Percentiles rank a stretch among this genome's conserved stretches.
Evolutionary conservation across 768 basidiomycete genomes (phyloP).

Genomic region (Tricholoma hemisulphureum): DNA sequence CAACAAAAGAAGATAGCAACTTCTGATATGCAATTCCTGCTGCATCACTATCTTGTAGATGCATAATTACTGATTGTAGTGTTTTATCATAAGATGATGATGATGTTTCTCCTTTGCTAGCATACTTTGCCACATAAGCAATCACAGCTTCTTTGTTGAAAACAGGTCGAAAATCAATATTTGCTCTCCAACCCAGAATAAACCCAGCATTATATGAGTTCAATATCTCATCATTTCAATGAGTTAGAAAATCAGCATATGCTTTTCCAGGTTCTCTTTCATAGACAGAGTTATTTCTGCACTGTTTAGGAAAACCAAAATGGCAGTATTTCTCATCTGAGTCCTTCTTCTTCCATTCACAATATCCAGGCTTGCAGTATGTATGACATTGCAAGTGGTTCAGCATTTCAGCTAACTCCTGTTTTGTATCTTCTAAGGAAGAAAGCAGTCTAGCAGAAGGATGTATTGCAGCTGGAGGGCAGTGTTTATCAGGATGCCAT

Average conservation of each 20-base stretch:
- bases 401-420: constrained; percentile 22
- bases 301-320: constrained; percentile 14
- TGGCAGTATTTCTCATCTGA: constrained; percentile 17
- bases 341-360: constrained; percentile 18
- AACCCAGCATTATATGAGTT: not conserved
- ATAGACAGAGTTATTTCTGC: not conserved
- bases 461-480: constrained; percentile 15
- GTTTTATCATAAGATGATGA: constrained; percentile 2
- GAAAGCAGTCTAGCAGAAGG: constrained; percentile 14
- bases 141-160: constrained; percentile 8
- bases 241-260: not conserved
- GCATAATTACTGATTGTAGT: constrained; percentile 5
- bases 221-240: not conserved
- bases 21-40: constrained; percentile 10
- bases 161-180: constrained; percentile 18
- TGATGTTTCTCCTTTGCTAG: constrained; percentile 7
- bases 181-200: constrained; percentile 20
- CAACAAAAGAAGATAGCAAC: constrained; percentile 10
- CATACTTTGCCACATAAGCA: constrained; percentile 12
- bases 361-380: constrained; percentile 24
- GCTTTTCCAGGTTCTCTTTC: not conserved
- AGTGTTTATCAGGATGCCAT: constrained; percentile 13
- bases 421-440: constrained; percentile 17
- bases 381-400: constrained; percentile 24
- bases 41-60: constrained; percentile 4